Evolutionary conservation across 257 asterid genomes (phyloP), one percentile per base, ranked within the genome.

Genomic region (Salvia splendens): DNA sequence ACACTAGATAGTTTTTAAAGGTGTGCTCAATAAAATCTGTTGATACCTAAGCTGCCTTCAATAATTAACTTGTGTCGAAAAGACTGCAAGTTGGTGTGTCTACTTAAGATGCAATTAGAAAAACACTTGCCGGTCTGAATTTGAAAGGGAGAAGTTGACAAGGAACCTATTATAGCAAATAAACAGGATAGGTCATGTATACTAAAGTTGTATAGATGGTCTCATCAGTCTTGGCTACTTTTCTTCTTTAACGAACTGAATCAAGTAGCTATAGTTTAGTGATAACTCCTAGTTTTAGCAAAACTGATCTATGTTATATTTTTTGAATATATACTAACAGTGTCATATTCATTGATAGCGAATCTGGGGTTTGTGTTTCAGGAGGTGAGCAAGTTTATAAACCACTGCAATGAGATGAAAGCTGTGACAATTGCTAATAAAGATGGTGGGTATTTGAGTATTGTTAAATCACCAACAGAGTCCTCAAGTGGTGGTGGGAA

Each of bases 361-460:
- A 47, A 28, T 12, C 48, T 66, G 42, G 14, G 15, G 14, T 12
- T 36, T 50, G 41, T 33, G 46, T 41, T 59, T 35, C 76, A 84
- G 89, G 87, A 84, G 76, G 61, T 84, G 67, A 81, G 73, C 70
- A 79, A 76, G 78, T 84, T 81, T 47, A 79, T 81, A 59, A 81
- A 84, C 67, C 38, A 73, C 71, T 77, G 83, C 85, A 81, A 84
- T 64, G 86, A 79, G 77, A 60, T 69, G 59, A 83, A 89, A 84
- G 92, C 96, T 2, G 93, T 94, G 12, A 83, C 93, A 9, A 67
- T 72, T 69, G 98, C 98, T 33, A 89, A 85, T 67, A 92, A 92
- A 82, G 96, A 92, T 12, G 98, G 98, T 62, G 98, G 98, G 45
- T 91, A 92, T 56, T 75, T 92, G 60, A 75, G 85, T 68, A 80